Base-by-base conservation (phyloP, 108 stramenopile species). In the Aurantiochytrium sp. region DNA sequence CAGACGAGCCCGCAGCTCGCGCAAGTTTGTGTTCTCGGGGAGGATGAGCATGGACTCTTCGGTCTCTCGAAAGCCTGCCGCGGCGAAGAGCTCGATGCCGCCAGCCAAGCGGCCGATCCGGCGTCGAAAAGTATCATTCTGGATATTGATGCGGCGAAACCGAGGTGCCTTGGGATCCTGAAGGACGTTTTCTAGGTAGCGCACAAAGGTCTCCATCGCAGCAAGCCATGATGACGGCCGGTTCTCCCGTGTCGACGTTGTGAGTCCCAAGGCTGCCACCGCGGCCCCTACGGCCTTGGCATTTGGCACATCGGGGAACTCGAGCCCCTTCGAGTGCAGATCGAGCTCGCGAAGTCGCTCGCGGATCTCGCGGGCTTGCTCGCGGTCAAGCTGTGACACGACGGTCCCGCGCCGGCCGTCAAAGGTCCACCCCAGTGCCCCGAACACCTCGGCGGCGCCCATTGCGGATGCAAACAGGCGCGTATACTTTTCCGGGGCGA, bases 191-290 rank as follows among this genome's bases (percentile, higher is more conserved):
- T 41, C 73, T 6, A 81, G 73, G 39, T 81, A 81, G 10, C 73
- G 12, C 73, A 48, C 73, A 81, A 81, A 1, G 10, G 73, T 81
- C 24, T 81, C 73, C 42, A 81, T 48, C 19, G 42, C 73, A 12
- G 73, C 45, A 48, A 81, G 73, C 73, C 73, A 81, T n/a, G 73
- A 81, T 12, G 42, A 48, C 45, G 73, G 45, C n/a, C 27, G n/a
- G 39, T 81, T 81, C 27, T 48, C n/a, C n/a, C 12, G 39, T 5
- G 73, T 81, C n/a, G 42, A 81, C 12, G 3, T 6, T 24, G 73
- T 81, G 12, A 12, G 6, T 12, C 73, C 73, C 6, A 81, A 24
- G 8, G n/a, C 36, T n/a, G 42, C 39, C 6, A 81, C 45, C 8
- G 73, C 73, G 2, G 36, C 73, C 0, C 73, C 73, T 6, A 81